Base-by-base conservation (phyloP, 1,284 basidiomycete genomes). In the Anthracocystis walkeri region DNA sequence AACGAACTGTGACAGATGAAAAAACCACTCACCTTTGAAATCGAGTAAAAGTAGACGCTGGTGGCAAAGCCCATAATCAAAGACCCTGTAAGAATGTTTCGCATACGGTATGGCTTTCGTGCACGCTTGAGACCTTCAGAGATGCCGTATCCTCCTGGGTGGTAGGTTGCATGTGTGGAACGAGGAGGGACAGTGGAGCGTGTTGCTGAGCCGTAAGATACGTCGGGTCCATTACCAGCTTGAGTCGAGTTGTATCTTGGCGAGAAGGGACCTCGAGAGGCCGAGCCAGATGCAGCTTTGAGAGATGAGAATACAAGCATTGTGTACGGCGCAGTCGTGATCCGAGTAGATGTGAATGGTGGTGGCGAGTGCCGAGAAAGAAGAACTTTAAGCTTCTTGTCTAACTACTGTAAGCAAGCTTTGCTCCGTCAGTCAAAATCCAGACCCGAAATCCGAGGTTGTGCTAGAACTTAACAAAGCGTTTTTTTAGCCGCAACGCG, bases 21-120 rank as follows among this genome's bases (percentile, higher is more conserved):
- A 49, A n/a, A 29, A 31, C 20, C 1, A 66, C 66, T 4, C 38
- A 81, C 79, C 76, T 80, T 81, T 23, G 71, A 76, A 84, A 98
- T 95, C 16, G 94, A 95, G 86, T 97, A 98, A 10, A 90, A 89
- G 90, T 94, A 98, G 18, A 97, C 91, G 49, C 91, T 90, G n/a
- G 90, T 89, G 31, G 90, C 90, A 85, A 97, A 96, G 2, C 89
- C 88, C 46, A 90, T 88, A 63, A 97, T 89, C 4, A 88, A 83
- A 42, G 90, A 75, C 5, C 95, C 95, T 0, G 92, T 93, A 50
- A 96, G 61, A 16, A 91, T 89, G 85, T 98, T 98, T 76, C 89
- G 89, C 35, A 92, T 65, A 31, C 90, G 89, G 87, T 92, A 98
- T 10, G 93, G 95, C 77, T 89, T 90, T 40, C 95, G 90, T 14